Conservation (phyloP, 495 filamentous ascomycete genomes). For the Darksidea phi region DNA sequence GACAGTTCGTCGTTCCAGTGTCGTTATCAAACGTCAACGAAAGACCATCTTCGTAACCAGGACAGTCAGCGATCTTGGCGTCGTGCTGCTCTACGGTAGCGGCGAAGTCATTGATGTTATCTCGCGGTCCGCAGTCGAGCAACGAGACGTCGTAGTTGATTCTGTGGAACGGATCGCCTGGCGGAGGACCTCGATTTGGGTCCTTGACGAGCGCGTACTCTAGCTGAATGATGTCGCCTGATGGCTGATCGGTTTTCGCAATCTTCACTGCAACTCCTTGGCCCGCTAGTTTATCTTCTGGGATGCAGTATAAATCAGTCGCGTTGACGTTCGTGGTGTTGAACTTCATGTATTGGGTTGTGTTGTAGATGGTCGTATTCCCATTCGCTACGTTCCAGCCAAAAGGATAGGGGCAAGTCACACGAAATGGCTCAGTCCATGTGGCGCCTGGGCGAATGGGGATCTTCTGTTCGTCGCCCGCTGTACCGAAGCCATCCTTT, state of each 20-base stretch:
- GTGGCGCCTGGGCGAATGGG: neutral
- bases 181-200: neutral
- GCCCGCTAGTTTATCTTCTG: constrained; percentile 2
- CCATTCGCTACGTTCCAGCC: neutral
- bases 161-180: neutral
- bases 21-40: constrained; percentile 1
- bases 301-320: neutral
- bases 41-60: constrained; percentile 5
- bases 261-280: constrained; percentile 14
- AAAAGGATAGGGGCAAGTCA: neutral
- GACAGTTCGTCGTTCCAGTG: neutral
- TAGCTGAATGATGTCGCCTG: neutral
- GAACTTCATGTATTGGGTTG: too few relatives aligned
- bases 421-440: neutral
- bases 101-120: neutral
- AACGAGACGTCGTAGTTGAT: constrained; percentile 9
- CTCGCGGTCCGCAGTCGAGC: neutral
- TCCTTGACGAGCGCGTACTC: constrained; percentile 8
- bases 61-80: neutral
- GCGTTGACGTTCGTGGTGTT: too few relatives aligned
- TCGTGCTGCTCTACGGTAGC: neutral
- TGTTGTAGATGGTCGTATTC: too few relatives aligned
- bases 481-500: neutral
- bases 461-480: neutral
- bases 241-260: neutral